Conservation (phyloP, 352 stramenopile genomes). For the Phytophthora sp. region DNA sequence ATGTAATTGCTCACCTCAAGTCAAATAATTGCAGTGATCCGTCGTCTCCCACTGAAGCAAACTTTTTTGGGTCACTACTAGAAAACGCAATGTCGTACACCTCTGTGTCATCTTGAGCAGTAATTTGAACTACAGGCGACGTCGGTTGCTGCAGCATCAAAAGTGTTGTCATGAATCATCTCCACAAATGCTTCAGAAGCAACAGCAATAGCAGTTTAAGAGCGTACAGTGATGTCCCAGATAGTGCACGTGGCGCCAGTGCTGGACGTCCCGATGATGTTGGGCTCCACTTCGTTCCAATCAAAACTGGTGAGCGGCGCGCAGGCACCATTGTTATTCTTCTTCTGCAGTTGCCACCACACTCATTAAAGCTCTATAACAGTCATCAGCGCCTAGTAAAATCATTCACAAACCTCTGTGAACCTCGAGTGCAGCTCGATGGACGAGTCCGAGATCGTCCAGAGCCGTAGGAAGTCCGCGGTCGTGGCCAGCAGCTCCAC, state of each 20-base stretch:
- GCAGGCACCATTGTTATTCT: conserved; percentile 89
- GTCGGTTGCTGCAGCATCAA: conserved; percentile 53
- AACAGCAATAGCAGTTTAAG: not conserved
- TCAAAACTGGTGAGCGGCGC: conserved; percentile 98
- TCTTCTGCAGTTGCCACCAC: conserved; percentile 32
- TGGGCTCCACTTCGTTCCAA: conserved; percentile 97
- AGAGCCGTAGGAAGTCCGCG: conserved; percentile 86
- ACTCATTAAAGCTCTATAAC: too few species aligned
- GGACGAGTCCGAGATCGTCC: conserved; percentile 74
- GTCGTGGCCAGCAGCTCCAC: conserved; percentile 82
- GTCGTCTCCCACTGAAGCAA: conserved; percentile 97
- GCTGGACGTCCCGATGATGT: conserved; percentile 95
- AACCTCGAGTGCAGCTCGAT: conserved; percentile 81
- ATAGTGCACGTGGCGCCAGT: conserved; percentile 99
- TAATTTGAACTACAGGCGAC: conserved; percentile 93
- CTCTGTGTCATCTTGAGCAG: conserved; percentile 98
- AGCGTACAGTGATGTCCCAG: conserved; percentile 96
- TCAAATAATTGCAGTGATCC: conserved; percentile 98
- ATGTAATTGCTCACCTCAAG: conserved; percentile 82
- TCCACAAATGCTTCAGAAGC: not conserved
- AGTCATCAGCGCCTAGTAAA: not conserved
- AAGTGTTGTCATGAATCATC: not conserved
- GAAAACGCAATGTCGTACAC: conserved; percentile 99
- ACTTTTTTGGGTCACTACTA: conserved; percentile 92
- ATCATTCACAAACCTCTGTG: conserved; percentile 50